Conservation (phyloP, 2,329 filamentous ascomycete genomes). For the Arachnopeziza araneosa region DNA sequence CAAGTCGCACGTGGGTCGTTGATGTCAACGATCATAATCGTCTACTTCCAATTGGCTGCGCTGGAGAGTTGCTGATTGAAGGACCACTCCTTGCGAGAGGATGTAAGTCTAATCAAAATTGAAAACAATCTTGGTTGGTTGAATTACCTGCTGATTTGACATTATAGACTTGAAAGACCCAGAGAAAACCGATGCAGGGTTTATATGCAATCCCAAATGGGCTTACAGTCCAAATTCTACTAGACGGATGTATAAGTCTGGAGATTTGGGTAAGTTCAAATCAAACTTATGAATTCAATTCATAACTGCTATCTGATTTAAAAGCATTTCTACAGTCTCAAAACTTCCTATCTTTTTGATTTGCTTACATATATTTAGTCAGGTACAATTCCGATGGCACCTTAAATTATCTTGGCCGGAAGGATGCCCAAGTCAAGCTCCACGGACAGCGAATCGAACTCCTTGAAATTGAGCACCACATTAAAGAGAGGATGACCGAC, state of each 20-base stretch:
- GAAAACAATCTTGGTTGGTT: no score
- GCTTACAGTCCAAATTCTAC: no score
- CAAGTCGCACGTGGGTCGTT: neutral
- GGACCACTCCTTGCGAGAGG: neutral
- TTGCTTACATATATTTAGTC: no score
- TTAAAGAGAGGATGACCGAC: neutral
- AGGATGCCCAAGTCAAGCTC: conserved; percentile 73
- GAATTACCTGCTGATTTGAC: no score
- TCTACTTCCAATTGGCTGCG: neutral
- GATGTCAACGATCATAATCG: neutral
- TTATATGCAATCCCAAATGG: conserved; percentile 1
- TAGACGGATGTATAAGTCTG: conserved; percentile 59
- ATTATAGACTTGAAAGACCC: neutral
- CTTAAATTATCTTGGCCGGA: conserved; percentile 53
- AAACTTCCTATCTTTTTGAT: no score
- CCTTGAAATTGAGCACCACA: conserved; percentile 62
- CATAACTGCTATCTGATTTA: no score
- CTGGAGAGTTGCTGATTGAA: no score
- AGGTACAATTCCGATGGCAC: conserved; percentile 43
- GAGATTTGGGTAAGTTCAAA: no score
- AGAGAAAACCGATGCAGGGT: neutral
- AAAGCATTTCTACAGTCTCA: no score
- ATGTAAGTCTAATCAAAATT: no score
- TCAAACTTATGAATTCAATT: no score
- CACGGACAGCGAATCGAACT: conserved; percentile 75